Evolutionary conservation across 805 yeast genomes (phyloP).

Genomic region (Spathaspora girioi): DNA sequence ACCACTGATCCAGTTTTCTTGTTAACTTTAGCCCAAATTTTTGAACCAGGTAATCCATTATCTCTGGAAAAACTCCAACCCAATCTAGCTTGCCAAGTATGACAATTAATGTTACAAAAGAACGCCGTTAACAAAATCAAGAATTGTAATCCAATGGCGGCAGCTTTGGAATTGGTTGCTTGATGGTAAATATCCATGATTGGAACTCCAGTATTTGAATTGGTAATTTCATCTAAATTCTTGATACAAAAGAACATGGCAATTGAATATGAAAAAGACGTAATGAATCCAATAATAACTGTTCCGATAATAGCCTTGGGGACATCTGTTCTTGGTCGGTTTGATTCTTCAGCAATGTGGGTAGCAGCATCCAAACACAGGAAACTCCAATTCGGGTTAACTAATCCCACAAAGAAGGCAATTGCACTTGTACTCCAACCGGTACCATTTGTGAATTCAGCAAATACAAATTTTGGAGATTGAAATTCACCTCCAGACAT

Average conservation of each 20-base stretch:
- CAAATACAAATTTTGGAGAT: constrained; percentile 50
- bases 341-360: constrained; percentile 66
- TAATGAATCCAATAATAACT: constrained; percentile 62
- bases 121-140: constrained; percentile 51
- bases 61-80: constrained; percentile 70
- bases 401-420: constrained; percentile 66
- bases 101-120: constrained; percentile 58
- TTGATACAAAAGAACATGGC: constrained; percentile 58
- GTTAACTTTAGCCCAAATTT: constrained; percentile 47
- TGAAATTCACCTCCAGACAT: constrained; percentile 53
- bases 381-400: constrained; percentile 69
- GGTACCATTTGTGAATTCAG: constrained; percentile 49
- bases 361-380: constrained; percentile 69
- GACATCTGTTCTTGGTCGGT: constrained; percentile 53
- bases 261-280: constrained; percentile 50
- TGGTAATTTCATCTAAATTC: constrained; percentile 46
- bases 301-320: constrained; percentile 63
- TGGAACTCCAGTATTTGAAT: constrained; percentile 57
- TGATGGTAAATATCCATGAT: constrained; percentile 61
- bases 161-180: constrained; percentile 48
- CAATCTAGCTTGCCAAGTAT: constrained; percentile 66
- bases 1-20: constrained; percentile 51
- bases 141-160: constrained; percentile 50
- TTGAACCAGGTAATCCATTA: constrained; percentile 56
- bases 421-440: constrained; percentile 60